Conservation (phyloP, 2,329 filamentous ascomycete genomes). For the Bipolaris victoriae region DNA sequence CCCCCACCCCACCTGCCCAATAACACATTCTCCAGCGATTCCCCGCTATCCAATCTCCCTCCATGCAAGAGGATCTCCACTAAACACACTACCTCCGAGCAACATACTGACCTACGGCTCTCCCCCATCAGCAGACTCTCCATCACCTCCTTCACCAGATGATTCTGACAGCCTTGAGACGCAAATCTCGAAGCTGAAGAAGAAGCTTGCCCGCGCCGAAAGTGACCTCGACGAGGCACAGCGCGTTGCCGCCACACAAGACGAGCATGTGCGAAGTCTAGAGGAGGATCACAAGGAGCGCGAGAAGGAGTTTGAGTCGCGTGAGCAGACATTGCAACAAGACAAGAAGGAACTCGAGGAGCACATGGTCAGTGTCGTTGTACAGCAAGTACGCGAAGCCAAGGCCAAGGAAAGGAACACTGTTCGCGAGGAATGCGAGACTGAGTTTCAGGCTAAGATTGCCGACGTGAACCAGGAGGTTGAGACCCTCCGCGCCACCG, state of each 20-base stretch:
- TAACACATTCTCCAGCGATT: conserved; percentile 30
- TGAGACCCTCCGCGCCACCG: conserved; percentile 20
- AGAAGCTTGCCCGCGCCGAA: conserved; percentile 38
- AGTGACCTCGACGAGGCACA: conserved; percentile 45
- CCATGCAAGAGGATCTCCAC: conserved; percentile 19
- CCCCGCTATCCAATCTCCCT: conserved; percentile 29
- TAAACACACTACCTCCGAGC: conserved; percentile 24
- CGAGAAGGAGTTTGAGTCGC: conserved; percentile 39
- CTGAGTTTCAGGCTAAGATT: conserved; percentile 42
- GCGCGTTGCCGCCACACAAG: conserved; percentile 35
- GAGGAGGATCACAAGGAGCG: conserved; percentile 45
- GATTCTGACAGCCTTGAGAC: conserved; percentile 39
- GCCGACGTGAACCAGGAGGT: conserved; percentile 23
- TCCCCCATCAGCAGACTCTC: conserved; percentile 30
- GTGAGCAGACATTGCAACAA: conserved; percentile 38
- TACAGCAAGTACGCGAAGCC: conserved; percentile 50
- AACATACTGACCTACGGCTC: conserved; percentile 30
- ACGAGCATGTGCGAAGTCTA: conserved; percentile 39
- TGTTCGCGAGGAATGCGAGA: conserved; percentile 45
- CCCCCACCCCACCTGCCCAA: conserved; percentile 27
- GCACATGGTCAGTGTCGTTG: conserved; percentile 51
- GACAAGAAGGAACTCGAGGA: conserved; percentile 51
- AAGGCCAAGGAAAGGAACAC: conserved; percentile 46
- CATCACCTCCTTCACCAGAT: conserved; percentile 39
- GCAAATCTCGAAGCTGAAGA: conserved; percentile 42